These are phyloP conservation scores for Metarhizium robertsii DNA, from an alignment of 2,329 filamentous ascomycete genomes.

Conservation along the genomic window DNA sequence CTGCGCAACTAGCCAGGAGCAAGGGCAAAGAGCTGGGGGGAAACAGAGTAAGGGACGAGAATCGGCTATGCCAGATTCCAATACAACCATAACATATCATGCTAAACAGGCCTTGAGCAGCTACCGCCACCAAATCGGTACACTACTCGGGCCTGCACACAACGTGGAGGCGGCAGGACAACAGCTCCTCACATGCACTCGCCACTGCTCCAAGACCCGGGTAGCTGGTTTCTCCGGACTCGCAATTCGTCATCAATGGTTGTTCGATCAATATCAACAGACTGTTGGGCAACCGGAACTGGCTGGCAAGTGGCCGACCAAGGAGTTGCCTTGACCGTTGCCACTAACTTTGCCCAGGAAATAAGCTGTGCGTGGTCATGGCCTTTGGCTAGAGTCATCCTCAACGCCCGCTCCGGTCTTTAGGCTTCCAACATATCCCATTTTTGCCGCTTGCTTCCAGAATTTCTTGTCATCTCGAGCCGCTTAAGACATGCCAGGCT, in stretches of 20 bases:
- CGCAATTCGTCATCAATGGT: neutral
- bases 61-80: neutral
- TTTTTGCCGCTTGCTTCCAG: neutral
- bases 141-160: neutral
- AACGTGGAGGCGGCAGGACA: neutral
- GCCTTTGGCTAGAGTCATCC: neutral
- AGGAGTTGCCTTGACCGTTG: neutral
- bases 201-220: neutral
- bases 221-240: neutral
- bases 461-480: neutral
- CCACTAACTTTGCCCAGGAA: neutral
- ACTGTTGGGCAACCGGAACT: neutral
- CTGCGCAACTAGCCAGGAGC: neutral
- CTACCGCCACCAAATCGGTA: neutral
- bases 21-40: neutral
- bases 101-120: neutral
- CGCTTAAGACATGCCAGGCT: neutral
- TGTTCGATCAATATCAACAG: neutral
- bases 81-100: neutral
- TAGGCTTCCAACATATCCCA: neutral
- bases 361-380: neutral
- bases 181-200: constrained; percentile 2
- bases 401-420: neutral
- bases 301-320: neutral
- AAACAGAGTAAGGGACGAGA: neutral